Conservation (phyloP, 306 rosid genomes). For the Abrus pulchellus region DNA sequence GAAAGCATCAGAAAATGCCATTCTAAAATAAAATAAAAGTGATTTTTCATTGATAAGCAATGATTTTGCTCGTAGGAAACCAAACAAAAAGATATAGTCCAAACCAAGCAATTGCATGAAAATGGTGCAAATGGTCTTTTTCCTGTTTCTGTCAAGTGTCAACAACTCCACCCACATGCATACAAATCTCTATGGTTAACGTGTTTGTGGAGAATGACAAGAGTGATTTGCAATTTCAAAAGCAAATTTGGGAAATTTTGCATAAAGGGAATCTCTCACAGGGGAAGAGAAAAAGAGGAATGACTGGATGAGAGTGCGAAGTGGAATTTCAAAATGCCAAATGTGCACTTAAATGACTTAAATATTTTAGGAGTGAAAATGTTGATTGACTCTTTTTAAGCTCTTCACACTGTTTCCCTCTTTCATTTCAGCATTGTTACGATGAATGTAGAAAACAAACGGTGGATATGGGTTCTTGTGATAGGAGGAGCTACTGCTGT, state of each 20-base stretch:
- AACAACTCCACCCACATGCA: neutral
- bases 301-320: neutral
- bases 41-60: neutral
- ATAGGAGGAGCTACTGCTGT: conserved; percentile 5
- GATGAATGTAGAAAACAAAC: neutral
- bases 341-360: neutral
- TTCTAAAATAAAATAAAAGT: too few species aligned
- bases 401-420: neutral
- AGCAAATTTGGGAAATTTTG: neutral
- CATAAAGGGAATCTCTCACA: neutral
- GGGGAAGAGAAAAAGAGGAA: neutral
- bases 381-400: neutral
- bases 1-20: too few species aligned
- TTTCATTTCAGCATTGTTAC: neutral
- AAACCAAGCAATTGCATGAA: neutral
- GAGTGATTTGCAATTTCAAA: neutral
- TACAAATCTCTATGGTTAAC: neutral
- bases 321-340: neutral
- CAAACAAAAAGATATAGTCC: neutral
- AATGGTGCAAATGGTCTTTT: neutral
- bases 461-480: neutral
- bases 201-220: neutral
- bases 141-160: neutral
- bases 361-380: neutral
- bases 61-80: neutral